phyloP scores from a whole-genome alignment of 805 yeast species.

The Suhomyces sp. region DNA sequence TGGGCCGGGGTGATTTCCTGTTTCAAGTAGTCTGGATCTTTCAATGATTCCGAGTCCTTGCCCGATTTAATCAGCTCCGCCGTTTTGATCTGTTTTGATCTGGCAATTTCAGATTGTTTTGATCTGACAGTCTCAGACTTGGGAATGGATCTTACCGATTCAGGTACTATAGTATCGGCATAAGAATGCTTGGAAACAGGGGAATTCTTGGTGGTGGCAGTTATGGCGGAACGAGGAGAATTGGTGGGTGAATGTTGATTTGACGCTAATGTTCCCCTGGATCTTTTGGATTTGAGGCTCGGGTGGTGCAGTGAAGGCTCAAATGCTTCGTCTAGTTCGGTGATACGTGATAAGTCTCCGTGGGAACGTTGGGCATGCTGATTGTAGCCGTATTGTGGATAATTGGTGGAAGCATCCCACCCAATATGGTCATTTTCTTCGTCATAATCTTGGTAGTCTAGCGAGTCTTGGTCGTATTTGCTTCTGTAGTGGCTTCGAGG shows the following conservation, averaged over 20 bases:
- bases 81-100: background rate
- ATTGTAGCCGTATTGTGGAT: background rate
- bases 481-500: slow-evolving; percentile 4
- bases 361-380: background rate
- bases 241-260: background rate
- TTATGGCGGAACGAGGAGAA: background rate
- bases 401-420: background rate
- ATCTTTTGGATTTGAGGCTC: background rate
- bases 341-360: background rate
- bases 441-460: background rate
- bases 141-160: background rate
- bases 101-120: background rate
- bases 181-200: background rate
- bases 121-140: slow-evolving; percentile 1
- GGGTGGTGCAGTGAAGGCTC: background rate
- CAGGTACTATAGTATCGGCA: background rate
- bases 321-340: background rate
- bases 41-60: background rate
- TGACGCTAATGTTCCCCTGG: background rate
- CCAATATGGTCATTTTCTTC: background rate
- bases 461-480: background rate
- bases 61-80: background rate
- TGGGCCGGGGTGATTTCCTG: slow-evolving; percentile 42
- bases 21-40: slow-evolving; percentile 24
- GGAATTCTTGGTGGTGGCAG: background rate